phyloP scores from a whole-genome alignment of 2,329 filamentous ascomycete genomes.

The Aspergillus costaricaensis region DNA sequence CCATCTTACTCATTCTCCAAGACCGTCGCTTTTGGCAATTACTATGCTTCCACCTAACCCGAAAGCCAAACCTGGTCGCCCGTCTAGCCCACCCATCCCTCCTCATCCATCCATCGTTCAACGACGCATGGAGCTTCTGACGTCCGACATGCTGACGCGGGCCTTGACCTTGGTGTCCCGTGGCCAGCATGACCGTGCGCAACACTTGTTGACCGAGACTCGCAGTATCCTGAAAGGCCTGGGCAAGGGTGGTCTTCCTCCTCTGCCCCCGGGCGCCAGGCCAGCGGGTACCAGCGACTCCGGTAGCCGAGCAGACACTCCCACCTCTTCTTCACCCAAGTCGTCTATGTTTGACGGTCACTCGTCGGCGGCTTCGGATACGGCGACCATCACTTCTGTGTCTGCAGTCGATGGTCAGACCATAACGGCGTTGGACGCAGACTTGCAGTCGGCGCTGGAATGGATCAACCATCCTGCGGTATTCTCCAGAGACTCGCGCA shows the following conservation, averaged over 20 bases:
- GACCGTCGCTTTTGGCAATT: slow-evolving; percentile 88
- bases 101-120: slow-evolving; percentile 95
- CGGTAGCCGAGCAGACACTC: slow-evolving; percentile 41
- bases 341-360: slow-evolving; percentile 40
- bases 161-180: slow-evolving; percentile 87
- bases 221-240: slow-evolving; percentile 93
- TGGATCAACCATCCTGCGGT: slow-evolving; percentile 98
- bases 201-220: slow-evolving; percentile 90
- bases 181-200: slow-evolving; percentile 89
- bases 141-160: slow-evolving; percentile 94
- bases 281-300: slow-evolving; percentile 51
- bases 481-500: slow-evolving; percentile 89
- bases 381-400: slow-evolving; percentile 54
- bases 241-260: slow-evolving; percentile 90
- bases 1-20: slow-evolving; percentile 77
- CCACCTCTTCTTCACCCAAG: slow-evolving; percentile 41
- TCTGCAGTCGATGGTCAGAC: slow-evolving; percentile 81
- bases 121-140: slow-evolving; percentile 93
- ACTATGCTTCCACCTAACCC: slow-evolving; percentile 78
- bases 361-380: slow-evolving; percentile 37
- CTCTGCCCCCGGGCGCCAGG: slow-evolving; percentile 64
- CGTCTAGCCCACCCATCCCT: slow-evolving; percentile 76
- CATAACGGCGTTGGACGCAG: slow-evolving; percentile 83
- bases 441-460: slow-evolving; percentile 86
- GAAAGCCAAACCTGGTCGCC: slow-evolving; percentile 59